A percentile compares a stretch with the other conserved stretches of the same genome.
Conservation (phyloP, 805 yeast species). For the Kluyveromyces starmeri region DNA sequence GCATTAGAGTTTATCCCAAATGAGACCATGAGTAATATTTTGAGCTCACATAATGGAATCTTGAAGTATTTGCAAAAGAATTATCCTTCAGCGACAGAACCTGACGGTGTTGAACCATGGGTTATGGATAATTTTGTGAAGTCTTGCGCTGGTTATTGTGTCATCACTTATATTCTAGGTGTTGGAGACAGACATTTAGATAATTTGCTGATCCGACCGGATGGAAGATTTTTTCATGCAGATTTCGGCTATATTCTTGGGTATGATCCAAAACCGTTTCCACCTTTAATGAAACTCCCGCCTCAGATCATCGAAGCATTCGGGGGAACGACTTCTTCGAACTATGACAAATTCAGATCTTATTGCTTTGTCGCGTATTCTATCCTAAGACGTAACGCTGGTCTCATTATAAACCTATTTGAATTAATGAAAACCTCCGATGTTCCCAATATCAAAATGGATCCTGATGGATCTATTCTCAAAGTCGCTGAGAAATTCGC, state of each 20-base stretch:
- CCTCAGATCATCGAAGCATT: constrained; percentile 95
- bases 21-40: constrained; percentile 73
- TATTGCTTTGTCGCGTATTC: constrained; percentile 93
- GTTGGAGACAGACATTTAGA: constrained; percentile 97
- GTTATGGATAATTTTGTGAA: constrained; percentile 92
- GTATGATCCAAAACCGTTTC: constrained; percentile 96
- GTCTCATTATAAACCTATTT: constrained; percentile 79
- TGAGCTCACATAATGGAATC: constrained; percentile 68
- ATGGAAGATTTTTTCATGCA: constrained; percentile 92
- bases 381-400: constrained; percentile 81
- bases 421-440: constrained; percentile 91
- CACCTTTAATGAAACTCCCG: constrained; percentile 96
- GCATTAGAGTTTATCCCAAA: constrained; percentile 92
- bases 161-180: constrained; percentile 85
- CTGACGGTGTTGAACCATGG: constrained; percentile 32
- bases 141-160: constrained; percentile 97
- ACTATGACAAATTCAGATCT: constrained; percentile 78
- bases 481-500: constrained; percentile 93
- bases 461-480: constrained; percentile 77
- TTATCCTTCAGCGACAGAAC: constrained; percentile 42
- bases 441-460: constrained; percentile 81
- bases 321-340: constrained; percentile 86
- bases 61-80: constrained; percentile 59
- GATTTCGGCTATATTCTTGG: constrained; percentile 97
- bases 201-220: constrained; percentile 69